Evolutionary conservation across 129 eudicot genomes (phyloP), one percentile per base, ranked within the genome.

Genomic region (Apium graveolens): DNA sequence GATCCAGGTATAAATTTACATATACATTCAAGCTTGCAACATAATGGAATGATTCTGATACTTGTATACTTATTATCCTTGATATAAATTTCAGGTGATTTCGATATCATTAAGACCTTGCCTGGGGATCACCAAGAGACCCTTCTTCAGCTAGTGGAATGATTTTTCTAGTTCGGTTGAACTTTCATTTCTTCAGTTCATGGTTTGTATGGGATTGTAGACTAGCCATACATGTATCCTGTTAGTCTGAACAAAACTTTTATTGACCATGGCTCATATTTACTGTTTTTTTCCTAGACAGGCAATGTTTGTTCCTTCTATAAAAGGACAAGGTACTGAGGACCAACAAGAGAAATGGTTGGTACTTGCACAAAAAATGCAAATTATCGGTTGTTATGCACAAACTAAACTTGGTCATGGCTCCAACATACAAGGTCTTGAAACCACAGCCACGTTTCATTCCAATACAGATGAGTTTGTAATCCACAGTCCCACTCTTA

Each of bases 331-430:
- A 85, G 94, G 98, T 68, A 88, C 97, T 34, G 97, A 91, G 38
- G 98, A 95, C 78, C 97, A 95, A 79, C 91, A 90, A 76, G 70
- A 79, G 60, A 92, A 95, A 80, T 95, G 98, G 98, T 85, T 95
- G 88, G 90, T 97, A 49, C 79, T 95, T 89, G 97, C 98, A 29
- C 84, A 84, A 66, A 91, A 86, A 89, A 91, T 95, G 98, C 91
- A 95, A 84, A 91, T n/a, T n/a, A n/a, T n/a, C n/a, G n/a, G n/a
- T n/a, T n/a, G n/a, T n/a, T n/a, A n/a, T n/a, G n/a, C n/a, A 11
- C 98, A 92, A 83, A 95, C 98, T 68, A 97, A 95, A 92, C 98
- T 95, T 83, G 98, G 98, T 71, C 98, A 95, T 83, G 98, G 98
- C 14, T 95, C 98, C 74, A 95, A 95, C 79, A 97, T 95, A 79